phyloP scores from a whole-genome alignment of 805 yeast species.

The Wickerhamomyces alni region DNA sequence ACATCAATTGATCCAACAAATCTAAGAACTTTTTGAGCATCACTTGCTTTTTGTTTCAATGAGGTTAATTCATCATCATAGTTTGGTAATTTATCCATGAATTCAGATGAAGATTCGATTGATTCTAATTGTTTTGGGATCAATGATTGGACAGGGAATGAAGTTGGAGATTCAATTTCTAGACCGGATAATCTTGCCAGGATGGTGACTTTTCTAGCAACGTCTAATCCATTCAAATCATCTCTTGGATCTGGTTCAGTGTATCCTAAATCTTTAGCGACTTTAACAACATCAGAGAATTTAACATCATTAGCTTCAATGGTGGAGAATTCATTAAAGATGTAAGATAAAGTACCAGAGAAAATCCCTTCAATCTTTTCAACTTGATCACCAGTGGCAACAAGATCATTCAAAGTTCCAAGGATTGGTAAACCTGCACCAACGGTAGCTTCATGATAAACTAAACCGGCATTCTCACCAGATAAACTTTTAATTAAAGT shows the following conservation, averaged over 20 bases:
- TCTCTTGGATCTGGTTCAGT: conserved; percentile 99
- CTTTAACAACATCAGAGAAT: conserved; percentile 84
- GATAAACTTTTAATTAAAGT: conserved; percentile 46
- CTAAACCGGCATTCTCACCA: conserved; percentile 53
- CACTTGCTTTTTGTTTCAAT: conserved; percentile 74
- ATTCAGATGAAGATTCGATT: conserved; percentile 68
- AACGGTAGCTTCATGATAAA: conserved; percentile 96
- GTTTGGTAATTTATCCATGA: conserved; percentile 71
- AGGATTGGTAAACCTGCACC: conserved; percentile 98
- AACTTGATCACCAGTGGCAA: conserved; percentile 89
- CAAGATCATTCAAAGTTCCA: conserved; percentile 80
- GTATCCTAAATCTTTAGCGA: conserved; percentile 89
- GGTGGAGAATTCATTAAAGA: conserved; percentile 89
- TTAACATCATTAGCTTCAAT: conserved; percentile 53
- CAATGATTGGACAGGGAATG: conserved; percentile 91
- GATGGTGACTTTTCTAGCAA: conserved; percentile 96
- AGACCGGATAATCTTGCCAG: conserved; percentile 90
- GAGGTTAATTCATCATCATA: conserved; percentile 76
- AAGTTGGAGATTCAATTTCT: conserved; percentile 75
- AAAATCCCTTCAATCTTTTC: conserved; percentile 92
- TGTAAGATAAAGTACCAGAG: conserved; percentile 92
- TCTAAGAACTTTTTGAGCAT: conserved; percentile 82
- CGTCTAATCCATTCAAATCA: conserved; percentile 95
- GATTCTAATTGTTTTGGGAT: conserved; percentile 84
- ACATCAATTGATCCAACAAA: conserved; percentile 90